These are phyloP conservation scores for Centella asiatica DNA, from an alignment of 129 eudicot genomes.

Conservation along the genomic window DNA sequence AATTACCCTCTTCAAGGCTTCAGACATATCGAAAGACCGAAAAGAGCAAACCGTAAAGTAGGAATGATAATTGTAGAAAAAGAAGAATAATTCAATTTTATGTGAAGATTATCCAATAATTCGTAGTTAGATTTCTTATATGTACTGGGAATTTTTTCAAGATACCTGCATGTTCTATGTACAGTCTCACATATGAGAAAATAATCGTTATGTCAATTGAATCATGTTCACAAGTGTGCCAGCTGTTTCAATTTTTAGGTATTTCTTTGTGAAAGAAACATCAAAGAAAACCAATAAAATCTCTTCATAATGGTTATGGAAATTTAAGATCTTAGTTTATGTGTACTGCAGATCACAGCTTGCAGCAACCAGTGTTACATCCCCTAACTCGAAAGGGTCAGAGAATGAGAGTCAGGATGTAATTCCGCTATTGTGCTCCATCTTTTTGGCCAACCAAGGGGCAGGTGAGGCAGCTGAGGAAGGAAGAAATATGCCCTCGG, in stretches of 20 bases:
- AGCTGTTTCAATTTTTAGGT: neutral
- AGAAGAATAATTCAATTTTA: no score
- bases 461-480: conserved; percentile 84
- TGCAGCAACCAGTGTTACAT: conserved; percentile 60
- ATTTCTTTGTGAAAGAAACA: neutral
- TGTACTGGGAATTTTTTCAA: no score
- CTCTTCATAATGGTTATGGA: neutral
- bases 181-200: no score
- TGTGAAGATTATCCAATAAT: no score
- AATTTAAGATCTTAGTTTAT: neutral
- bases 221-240: neutral
- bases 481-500: conserved; percentile 51
- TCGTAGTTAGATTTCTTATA: no score
- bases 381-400: conserved; percentile 32
- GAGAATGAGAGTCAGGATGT: conserved; percentile 42
- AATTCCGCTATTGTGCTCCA: conserved; percentile 70
- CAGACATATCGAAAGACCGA: no score
- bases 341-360: conserved; percentile 61
- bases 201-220: no score
- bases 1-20: no score
- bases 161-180: no score
- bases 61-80: no score
- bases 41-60: no score
- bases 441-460: conserved; percentile 93
- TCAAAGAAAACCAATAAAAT: neutral